Conservation (phyloP, 2,329 filamentous ascomycete genomes). For the Arthroderma sp. region DNA sequence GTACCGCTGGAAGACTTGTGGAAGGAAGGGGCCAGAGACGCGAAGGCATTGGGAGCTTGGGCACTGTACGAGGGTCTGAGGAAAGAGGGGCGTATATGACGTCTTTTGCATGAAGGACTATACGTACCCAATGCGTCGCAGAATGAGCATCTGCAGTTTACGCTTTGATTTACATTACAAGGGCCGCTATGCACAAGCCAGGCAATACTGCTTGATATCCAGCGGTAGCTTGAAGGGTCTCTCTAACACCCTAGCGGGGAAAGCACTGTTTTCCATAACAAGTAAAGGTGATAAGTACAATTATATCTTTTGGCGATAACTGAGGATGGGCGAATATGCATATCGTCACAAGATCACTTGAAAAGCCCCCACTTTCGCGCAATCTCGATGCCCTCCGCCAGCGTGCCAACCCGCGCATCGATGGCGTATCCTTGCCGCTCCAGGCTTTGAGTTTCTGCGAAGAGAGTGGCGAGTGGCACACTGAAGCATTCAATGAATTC, state of each 20-base stretch:
- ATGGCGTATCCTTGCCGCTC: slow-evolving; percentile 63
- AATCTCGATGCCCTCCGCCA: slow-evolving; percentile 66
- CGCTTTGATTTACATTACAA: too few relatives aligned
- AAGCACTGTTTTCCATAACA: too few relatives aligned
- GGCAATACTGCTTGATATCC: too few relatives aligned
- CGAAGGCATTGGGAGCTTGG: slow-evolving; percentile 42
- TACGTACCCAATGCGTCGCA: too few relatives aligned
- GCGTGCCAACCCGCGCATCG: slow-evolving; percentile 62
- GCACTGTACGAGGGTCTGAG: slow-evolving; percentile 42
- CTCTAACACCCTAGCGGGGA: too few relatives aligned
- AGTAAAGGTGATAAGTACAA: too few relatives aligned
- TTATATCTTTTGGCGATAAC: too few relatives aligned
- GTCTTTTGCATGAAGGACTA: neutral
- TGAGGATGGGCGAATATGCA: too few relatives aligned
- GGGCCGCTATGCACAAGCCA: too few relatives aligned
- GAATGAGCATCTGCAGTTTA: neutral
- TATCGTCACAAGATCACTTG: slow-evolving; percentile 2
- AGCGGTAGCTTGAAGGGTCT: too few relatives aligned
- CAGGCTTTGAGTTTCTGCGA: slow-evolving; percentile 51
- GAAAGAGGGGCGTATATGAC: slow-evolving; percentile 32
- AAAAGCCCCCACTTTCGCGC: slow-evolving; percentile 38
- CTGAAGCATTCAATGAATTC: slow-evolving; percentile 74
- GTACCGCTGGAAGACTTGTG: slow-evolving; percentile 39
- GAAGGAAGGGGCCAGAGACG: slow-evolving; percentile 42
- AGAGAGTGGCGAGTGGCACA: slow-evolving; percentile 50